A percentile compares a stretch with the other conserved stretches of the same genome.
phyloP scores from a whole-genome alignment of 2,329 filamentous ascomycete genomes.

The Xylariales sp. region DNA sequence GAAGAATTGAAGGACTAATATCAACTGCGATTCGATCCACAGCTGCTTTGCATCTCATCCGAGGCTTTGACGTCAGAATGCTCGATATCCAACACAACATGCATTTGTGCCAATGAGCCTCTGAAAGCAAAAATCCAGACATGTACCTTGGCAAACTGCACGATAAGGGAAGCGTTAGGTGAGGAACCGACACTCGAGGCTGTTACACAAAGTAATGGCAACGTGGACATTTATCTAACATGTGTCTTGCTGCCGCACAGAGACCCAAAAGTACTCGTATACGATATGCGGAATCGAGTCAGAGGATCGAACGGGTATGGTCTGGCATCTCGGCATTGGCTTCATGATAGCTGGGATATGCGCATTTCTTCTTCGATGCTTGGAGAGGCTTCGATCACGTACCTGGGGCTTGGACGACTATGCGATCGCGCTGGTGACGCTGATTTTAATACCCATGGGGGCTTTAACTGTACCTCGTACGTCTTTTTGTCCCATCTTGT shows the following conservation, averaged over 20 bases:
- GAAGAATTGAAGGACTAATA: not conserved
- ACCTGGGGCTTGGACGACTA: conserved; percentile 4
- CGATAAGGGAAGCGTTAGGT: conserved; percentile 3
- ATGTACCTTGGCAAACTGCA: conserved; percentile 1
- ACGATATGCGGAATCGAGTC: not conserved
- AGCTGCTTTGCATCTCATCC: not conserved
- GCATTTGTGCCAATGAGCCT: conserved; percentile 1
- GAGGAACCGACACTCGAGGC: not conserved
- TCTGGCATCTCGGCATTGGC: conserved; percentile 5
- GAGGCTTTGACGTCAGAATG: not conserved
- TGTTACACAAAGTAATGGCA: not conserved
- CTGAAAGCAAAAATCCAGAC: conserved; percentile 1
- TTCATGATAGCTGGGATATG: conserved; percentile 1
- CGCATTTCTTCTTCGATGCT: conserved; percentile 1
- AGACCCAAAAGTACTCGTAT: conserved; percentile 2
- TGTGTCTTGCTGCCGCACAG: not conserved
- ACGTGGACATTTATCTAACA: too few relatives aligned
- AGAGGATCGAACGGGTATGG: conserved; percentile 3
- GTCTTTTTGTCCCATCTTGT: too few relatives aligned
- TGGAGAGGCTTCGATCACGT: conserved; percentile 1
- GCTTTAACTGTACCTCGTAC: not conserved
- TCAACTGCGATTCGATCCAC: not conserved
- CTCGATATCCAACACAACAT: not conserved
- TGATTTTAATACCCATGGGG: conserved; percentile 2
- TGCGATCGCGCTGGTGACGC: not conserved